phyloP scores from a whole-genome alignment of 2,329 filamentous ascomycete genomes.

The Epichloe uncinata region DNA sequence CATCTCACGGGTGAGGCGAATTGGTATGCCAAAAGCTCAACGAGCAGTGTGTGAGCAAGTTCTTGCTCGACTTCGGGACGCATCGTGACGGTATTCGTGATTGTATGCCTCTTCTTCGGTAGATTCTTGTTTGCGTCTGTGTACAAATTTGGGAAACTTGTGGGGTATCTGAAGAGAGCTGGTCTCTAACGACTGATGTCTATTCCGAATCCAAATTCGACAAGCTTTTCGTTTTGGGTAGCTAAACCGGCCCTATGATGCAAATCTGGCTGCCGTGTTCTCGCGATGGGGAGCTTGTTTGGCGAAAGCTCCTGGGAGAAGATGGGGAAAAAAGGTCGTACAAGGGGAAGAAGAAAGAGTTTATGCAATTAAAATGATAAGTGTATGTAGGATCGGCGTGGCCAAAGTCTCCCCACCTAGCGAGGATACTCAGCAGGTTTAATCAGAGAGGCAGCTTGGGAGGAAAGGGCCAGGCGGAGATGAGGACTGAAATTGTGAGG shows the following conservation, averaged over 20 bases:
- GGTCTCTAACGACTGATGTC: background rate
- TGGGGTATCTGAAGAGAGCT: background rate
- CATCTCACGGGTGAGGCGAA: constrained; percentile 98
- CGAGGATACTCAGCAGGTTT: constrained; percentile 8
- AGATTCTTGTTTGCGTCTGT: background rate
- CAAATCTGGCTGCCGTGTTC: background rate
- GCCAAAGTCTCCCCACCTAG: constrained; percentile 13
- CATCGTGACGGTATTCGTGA: constrained; percentile 44
- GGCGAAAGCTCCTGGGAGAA: constrained; percentile 12
- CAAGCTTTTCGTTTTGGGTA: background rate
- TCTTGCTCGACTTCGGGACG: constrained; percentile 98
- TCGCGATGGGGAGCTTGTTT: constrained; percentile 3
- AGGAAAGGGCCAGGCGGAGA: background rate
- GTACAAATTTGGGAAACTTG: background rate
- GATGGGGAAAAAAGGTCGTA: constrained; percentile 7
- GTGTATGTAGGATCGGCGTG: constrained; percentile 12
- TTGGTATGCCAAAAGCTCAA: constrained; percentile 97
- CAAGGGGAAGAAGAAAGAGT: constrained; percentile 7
- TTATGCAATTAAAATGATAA: constrained; percentile 2
- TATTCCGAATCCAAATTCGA: background rate
- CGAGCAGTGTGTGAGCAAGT: constrained; percentile 92
- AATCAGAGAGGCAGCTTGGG: background rate
- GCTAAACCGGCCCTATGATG: background rate
- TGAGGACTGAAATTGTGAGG: background rate
- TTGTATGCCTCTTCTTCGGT: background rate